A percentile compares a stretch with the other conserved stretches of the same genome.
These are phyloP conservation scores for Candida vaughaniae DNA, from an alignment of 805 yeast genomes.

Conservation along the genomic window DNA sequence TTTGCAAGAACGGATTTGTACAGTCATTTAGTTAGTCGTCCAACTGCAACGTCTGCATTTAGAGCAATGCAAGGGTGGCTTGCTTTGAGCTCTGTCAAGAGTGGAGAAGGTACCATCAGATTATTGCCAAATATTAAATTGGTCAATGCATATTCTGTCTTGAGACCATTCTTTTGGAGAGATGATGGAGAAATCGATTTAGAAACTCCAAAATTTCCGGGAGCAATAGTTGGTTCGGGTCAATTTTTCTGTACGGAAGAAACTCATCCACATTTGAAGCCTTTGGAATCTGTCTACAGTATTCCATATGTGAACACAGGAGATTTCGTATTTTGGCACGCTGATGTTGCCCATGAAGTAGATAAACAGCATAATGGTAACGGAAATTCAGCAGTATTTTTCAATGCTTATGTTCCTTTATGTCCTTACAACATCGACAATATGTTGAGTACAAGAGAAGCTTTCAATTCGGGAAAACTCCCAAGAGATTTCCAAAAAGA, in stretches of 20 bases:
- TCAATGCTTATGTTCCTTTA: constrained; percentile 36
- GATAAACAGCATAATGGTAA: constrained; percentile 34
- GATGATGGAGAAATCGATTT: constrained; percentile 27
- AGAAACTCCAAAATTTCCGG: constrained; percentile 36
- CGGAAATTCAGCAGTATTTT: constrained; percentile 38
- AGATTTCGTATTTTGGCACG: constrained; percentile 45
- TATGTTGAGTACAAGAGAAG: constrained; percentile 9
- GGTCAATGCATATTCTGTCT: constrained; percentile 37
- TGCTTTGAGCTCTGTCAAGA: constrained; percentile 31
- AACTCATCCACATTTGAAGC: constrained; percentile 34
- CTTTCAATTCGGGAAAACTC: constrained; percentile 6
- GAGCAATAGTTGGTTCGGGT: constrained; percentile 36
- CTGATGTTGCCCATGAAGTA: constrained; percentile 41
- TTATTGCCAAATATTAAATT: constrained; percentile 36
- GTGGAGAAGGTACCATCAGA: constrained; percentile 40
- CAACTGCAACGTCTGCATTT: constrained; percentile 18
- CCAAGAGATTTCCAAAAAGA: constrained; percentile 16
- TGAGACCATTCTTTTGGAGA: constrained; percentile 38
- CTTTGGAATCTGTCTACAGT: constrained; percentile 27
- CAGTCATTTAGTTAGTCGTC: constrained; percentile 13
- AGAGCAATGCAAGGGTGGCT: constrained; percentile 48
- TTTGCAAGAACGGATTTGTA: constrained; percentile 31
- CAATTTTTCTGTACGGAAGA: constrained; percentile 26
- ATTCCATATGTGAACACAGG: constrained; percentile 43
- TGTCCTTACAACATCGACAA: constrained; percentile 15